Evolutionary conservation across 805 yeast species (phyloP).

Genomic region (Kregervanrija fluxuum): DNA sequence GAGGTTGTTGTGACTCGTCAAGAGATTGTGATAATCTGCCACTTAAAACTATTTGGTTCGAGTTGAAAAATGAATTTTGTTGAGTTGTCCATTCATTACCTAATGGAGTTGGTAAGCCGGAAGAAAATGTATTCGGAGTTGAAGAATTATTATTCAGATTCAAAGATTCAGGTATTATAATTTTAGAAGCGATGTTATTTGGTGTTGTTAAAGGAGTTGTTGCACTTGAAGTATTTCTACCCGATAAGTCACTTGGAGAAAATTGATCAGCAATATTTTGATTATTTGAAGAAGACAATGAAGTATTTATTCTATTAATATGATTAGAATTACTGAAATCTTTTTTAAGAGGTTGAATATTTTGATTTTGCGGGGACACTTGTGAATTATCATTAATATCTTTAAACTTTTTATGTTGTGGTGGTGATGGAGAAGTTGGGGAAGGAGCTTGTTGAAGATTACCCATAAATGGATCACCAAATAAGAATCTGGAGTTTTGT

Average conservation of each 20-base stretch:
- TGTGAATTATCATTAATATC: conserved; percentile 1
- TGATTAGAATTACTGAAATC: too few species aligned
- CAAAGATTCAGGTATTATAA: conserved; percentile 7
- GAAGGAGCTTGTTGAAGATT: conserved; percentile 1
- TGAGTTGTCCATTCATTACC: conserved; percentile 9
- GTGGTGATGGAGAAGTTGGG: conserved; percentile 8
- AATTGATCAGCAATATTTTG: too few species aligned
- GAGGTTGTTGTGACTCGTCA: background rate
- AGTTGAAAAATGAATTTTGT: conserved; percentile 7
- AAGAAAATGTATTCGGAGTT: conserved; percentile 5
- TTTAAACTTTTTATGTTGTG: conserved; percentile 1
- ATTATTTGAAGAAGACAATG: too few species aligned
- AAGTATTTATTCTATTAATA: too few species aligned
- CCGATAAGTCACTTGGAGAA: too few species aligned
- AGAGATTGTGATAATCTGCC: background rate
- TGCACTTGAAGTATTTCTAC: background rate
- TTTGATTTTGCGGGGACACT: too few species aligned
- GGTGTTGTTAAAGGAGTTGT: conserved; percentile 9
- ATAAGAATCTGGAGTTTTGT: too few species aligned
- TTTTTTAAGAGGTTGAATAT: too few species aligned
- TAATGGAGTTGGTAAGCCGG: conserved; percentile 1
- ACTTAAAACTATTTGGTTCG: conserved; percentile 2
- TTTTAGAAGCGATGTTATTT: conserved; percentile 5
- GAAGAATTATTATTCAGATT: conserved; percentile 1
- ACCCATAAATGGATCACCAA: conserved; percentile 1